These are phyloP conservation scores for Boletus sp. DNA, from an alignment of 768 basidiomycete species.

Conservation along the genomic window DNA sequence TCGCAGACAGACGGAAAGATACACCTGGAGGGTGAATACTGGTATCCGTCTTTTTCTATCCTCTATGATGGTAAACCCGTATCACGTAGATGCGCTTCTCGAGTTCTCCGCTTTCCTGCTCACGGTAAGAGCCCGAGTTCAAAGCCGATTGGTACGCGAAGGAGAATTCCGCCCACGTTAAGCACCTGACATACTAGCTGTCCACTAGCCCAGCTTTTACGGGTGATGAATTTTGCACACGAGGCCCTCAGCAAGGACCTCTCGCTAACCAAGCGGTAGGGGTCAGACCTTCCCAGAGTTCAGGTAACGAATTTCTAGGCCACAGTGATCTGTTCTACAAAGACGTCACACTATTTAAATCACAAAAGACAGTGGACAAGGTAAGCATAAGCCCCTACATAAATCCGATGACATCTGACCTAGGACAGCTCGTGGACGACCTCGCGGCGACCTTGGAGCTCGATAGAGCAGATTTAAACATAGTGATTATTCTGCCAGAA, in stretches of 20 bases:
- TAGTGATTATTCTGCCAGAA: conserved; percentile 44
- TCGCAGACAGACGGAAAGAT: conserved; percentile 38
- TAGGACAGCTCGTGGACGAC: conserved; percentile 79
- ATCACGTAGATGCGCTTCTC: conserved; percentile 10
- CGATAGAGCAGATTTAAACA: conserved; percentile 72
- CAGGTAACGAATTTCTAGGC: conserved; percentile 2
- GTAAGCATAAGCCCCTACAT: conserved; percentile 37
- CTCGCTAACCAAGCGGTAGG: conserved; percentile 64
- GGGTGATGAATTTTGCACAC: conserved; percentile 66
- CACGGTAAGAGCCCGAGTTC: conserved; percentile 37
- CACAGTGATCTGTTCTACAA: conserved; percentile 85
- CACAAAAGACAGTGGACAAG: conserved; percentile 75
- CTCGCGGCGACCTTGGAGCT: conserved; percentile 80
- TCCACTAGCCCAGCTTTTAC: conserved; percentile 62
- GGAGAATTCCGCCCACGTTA: not conserved
- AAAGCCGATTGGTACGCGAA: conserved; percentile 40
- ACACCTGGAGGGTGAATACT: conserved; percentile 29
- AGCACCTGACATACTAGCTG: not conserved
- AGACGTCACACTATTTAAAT: conserved; percentile 75
- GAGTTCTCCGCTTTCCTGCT: conserved; percentile 38
- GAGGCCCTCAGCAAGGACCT: conserved; percentile 55
- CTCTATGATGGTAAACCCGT: not conserved
- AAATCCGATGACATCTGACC: not conserved
- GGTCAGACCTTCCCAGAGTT: not conserved
- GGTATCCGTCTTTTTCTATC: not conserved